Conservation (phyloP, 306 rosid species). For the Geum urbanum region DNA sequence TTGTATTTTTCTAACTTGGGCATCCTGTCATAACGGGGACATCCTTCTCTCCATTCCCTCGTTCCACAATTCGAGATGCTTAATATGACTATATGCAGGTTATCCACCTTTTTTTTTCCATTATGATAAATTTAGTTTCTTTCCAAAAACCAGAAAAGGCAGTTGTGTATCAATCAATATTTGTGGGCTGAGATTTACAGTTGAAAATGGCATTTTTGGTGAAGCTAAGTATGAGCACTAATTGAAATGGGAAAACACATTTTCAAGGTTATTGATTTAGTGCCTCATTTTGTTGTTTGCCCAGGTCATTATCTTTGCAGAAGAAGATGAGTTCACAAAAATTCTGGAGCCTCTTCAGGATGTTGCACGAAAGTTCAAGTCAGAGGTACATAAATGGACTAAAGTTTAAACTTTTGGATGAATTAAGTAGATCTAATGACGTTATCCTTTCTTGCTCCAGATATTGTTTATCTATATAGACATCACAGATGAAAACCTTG, state of each 20-base stretch:
- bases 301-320: slow-evolving; percentile 72
- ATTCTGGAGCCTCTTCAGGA: slow-evolving; percentile 62
- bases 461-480: slow-evolving; percentile 63
- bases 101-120: background rate
- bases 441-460: slow-evolving; percentile 43
- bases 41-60: background rate
- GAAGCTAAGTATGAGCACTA: background rate
- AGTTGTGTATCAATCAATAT: background rate
- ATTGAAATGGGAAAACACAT: background rate
- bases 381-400: slow-evolving; percentile 51
- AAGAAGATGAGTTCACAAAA: slow-evolving; percentile 45
- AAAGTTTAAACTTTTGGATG: slow-evolving; percentile 18
- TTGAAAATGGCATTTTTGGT: background rate
- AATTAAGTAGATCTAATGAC: slow-evolving; percentile 14
- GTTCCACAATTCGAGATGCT: background rate
- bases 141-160: background rate
- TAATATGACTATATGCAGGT: background rate
- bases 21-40: background rate
- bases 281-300: slow-evolving; percentile 10
- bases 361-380: slow-evolving; percentile 75
- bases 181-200: background rate
- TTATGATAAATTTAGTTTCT: background rate
- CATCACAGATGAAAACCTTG: slow-evolving; percentile 75
- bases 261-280: background rate
- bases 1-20: background rate